These are phyloP conservation scores for Cryptomeria japonica DNA, from an alignment of 75 land plant species.

Conservation along the genomic window DNA sequence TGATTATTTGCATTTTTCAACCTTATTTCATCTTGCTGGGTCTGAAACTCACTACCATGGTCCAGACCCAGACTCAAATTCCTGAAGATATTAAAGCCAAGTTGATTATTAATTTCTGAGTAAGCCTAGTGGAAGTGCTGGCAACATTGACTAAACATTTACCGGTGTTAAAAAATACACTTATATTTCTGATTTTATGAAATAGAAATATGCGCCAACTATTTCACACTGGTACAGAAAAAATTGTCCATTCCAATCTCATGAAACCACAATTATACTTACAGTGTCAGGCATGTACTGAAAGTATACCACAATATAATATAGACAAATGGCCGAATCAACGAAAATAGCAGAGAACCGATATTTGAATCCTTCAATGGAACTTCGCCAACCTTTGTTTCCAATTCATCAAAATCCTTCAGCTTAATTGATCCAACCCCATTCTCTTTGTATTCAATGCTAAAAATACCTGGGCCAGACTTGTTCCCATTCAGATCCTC, in stretches of 20 bases:
- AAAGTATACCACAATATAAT: constrained; percentile 87
- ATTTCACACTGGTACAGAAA: neutral
- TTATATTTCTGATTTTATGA: neutral
- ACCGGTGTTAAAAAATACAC: neutral
- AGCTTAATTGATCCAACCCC: constrained; percentile 5
- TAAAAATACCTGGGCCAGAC: constrained; percentile 20
- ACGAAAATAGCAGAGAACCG: constrained; percentile 22
- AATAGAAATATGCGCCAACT: neutral
- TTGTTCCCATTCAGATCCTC: neutral
- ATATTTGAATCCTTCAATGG: constrained; percentile 7
- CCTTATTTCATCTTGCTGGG: neutral
- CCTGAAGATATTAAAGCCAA: neutral
- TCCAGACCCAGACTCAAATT: neutral
- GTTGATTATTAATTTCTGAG: neutral
- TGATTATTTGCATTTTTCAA: neutral
- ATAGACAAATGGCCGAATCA: constrained; percentile 61
- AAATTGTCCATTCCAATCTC: neutral
- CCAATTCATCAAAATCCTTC: constrained; percentile 7
- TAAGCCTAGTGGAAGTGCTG: neutral
- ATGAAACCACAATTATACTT: constrained; percentile 16
- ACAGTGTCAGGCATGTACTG: constrained; percentile 84
- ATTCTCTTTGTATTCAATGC: constrained; percentile 23
- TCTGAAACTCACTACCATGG: neutral
- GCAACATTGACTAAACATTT: neutral
- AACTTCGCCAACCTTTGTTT: neutral